phyloP scores from a whole-genome alignment of 2,329 filamentous ascomycete genomes.

The Pseudogymnoascus sp. region DNA sequence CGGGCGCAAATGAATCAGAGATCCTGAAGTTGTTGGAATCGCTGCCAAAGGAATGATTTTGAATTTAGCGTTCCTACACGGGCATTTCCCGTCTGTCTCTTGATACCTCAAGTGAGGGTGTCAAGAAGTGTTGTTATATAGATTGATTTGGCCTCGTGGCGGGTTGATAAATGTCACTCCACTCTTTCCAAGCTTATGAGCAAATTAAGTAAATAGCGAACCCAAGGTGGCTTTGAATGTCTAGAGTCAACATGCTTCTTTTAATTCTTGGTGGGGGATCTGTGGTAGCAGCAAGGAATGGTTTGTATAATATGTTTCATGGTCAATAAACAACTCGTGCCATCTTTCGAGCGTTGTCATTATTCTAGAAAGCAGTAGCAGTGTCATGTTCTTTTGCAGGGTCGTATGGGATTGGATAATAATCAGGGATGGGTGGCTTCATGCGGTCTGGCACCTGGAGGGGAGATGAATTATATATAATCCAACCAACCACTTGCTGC shows the following conservation, averaged over 20 bases:
- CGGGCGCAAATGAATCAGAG: slow-evolving; percentile 75
- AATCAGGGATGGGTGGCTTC: background rate
- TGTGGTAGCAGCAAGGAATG: background rate
- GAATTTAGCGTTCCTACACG: background rate
- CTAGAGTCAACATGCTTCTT: background rate
- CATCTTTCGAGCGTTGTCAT: background rate
- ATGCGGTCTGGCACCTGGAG: background rate
- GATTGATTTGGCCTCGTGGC: background rate
- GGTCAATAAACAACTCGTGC: no score
- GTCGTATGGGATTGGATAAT: background rate
- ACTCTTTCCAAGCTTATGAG: background rate
- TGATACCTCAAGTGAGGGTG: background rate
- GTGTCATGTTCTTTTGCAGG: background rate
- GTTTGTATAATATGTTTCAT: background rate
- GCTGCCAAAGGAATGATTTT: slow-evolving; percentile 34
- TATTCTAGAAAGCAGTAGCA: background rate
- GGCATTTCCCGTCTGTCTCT: background rate
- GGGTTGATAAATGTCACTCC: background rate
- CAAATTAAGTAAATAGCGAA: background rate
- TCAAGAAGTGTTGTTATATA: background rate
- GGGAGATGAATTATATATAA: background rate
- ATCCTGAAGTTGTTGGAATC: slow-evolving; percentile 72
- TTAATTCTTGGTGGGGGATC: background rate
- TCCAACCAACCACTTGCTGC: background rate
- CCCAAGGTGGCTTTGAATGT: background rate